Conservation (phyloP, 2,329 filamentous ascomycete genomes). For the Talaromyces sp. region DNA sequence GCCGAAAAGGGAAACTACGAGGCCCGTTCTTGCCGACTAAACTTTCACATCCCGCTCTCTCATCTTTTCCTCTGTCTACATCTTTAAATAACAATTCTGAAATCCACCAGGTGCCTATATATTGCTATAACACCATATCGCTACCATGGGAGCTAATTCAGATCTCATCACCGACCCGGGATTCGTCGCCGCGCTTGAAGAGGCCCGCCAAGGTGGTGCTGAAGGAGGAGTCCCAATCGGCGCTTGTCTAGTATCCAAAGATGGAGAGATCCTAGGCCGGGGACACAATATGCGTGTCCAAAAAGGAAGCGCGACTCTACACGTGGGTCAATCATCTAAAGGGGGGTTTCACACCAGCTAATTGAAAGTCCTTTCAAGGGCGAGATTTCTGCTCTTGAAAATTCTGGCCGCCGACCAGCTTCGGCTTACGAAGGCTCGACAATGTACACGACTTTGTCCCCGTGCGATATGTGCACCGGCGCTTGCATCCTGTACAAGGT, state of each 20-base stretch:
- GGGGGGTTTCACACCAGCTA: not conserved
- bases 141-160: not conserved
- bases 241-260: constrained; percentile 60
- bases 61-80: not conserved
- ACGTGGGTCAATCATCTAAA: constrained; percentile 46
- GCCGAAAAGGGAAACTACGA: not conserved
- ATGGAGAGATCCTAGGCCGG: constrained; percentile 65
- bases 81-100: not conserved
- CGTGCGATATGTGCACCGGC: constrained; percentile 78
- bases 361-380: constrained; percentile 45
- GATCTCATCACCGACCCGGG: constrained; percentile 40
- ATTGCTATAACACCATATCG: not conserved
- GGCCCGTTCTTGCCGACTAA: not conserved
- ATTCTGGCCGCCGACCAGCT: constrained; percentile 67
- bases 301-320: constrained; percentile 65
- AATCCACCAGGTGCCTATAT: not conserved
- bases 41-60: not conserved
- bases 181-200: constrained; percentile 55
- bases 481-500: constrained; percentile 74
- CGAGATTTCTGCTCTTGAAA: constrained; percentile 71
- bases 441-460: constrained; percentile 79
- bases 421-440: constrained; percentile 65
- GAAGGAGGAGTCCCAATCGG: constrained; percentile 59
- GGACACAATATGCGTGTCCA: constrained; percentile 76
- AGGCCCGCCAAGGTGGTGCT: constrained; percentile 51